Conservation (phyloP, 108 stramenopile species). For the Asterionellopsis glacialis region DNA sequence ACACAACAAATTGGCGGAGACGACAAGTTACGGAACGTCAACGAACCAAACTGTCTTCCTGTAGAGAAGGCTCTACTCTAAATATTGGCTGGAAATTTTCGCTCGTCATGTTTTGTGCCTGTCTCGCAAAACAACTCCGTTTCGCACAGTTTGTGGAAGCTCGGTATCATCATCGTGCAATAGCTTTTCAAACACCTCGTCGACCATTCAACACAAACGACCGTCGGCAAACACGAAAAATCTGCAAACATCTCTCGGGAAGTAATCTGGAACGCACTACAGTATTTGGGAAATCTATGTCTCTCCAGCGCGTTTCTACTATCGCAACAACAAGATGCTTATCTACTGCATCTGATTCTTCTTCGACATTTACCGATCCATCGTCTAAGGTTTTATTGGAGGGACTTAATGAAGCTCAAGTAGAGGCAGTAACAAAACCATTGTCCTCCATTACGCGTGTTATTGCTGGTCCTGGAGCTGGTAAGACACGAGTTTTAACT, state of each 20-base stretch:
- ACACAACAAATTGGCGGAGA: too few relatives aligned
- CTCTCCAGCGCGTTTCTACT: neutral
- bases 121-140: too few relatives aligned
- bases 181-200: neutral
- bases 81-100: too few relatives aligned
- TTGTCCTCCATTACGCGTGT: constrained; percentile 50
- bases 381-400: constrained; percentile 8
- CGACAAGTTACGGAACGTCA: too few relatives aligned
- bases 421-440: constrained; percentile 65
- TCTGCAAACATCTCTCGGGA: too few relatives aligned
- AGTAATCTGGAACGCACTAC: too few relatives aligned
- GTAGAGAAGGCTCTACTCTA: too few relatives aligned
- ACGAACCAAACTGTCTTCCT: too few relatives aligned
- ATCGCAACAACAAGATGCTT: neutral
- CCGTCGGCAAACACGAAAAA: neutral
- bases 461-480: constrained; percentile 89
- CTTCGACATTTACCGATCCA: neutral
- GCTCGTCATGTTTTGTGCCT: too few relatives aligned
- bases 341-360: constrained; percentile 25
- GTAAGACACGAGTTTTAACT: constrained; percentile 89
- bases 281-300: too few relatives aligned
- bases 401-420: constrained; percentile 63
- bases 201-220: neutral
- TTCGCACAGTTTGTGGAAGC: too few relatives aligned
- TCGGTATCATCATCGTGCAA: too few relatives aligned